Base-by-base conservation (phyloP, 352 stramenopile species). In the Phytophthora aleatoria region DNA sequence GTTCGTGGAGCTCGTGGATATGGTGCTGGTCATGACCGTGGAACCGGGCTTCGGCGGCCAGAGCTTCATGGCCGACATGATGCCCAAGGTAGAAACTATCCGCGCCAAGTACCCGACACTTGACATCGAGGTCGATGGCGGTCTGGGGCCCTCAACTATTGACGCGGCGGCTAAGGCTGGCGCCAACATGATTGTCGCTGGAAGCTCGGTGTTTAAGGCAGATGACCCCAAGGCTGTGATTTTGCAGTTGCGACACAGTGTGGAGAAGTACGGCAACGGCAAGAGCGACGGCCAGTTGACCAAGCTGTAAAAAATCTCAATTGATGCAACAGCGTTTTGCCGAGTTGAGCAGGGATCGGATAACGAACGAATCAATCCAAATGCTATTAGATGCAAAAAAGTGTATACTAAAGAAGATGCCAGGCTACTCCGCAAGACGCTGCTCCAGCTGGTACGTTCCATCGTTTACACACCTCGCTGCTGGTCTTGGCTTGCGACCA, bases 21-120 rank as follows among this genome's bases (percentile, higher is more conserved):
- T 99, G 81, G 94, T 98, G 61, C 80, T 99, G 30, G 82, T 99
- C 28, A 99, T 99, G 97, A 99, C 96, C 4, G 97, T 99, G 27
- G 95, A 99, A 79, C 97, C 97, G 24, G 97, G 97, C 50, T 99
- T 99, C 64, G 93, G 94, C 31, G 97, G 97, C 28, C 97, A 99
- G 80, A 91, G 75, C 33, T 99, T 99, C 71, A 99, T 99, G 94
- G 67, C 59, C 28, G 81, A 95, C 67, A 98, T 98, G 91, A 98
- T 99, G 91, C 71, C 77, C 33, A 99, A 99, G 76, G 87, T 99
- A 13, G 76, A 86, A 49, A 78, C 76, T 20, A 70, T 99, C 33
- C 83, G 97, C 43, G 78, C 86, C 36, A 87, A 90, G 58, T 99
- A 92, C 77, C 96, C 97, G n/a, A 68, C 83, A 53, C 73, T 99